phyloP scores from a whole-genome alignment of 1,284 basidiomycete genomes.

The Ustilago crameri region DNA sequence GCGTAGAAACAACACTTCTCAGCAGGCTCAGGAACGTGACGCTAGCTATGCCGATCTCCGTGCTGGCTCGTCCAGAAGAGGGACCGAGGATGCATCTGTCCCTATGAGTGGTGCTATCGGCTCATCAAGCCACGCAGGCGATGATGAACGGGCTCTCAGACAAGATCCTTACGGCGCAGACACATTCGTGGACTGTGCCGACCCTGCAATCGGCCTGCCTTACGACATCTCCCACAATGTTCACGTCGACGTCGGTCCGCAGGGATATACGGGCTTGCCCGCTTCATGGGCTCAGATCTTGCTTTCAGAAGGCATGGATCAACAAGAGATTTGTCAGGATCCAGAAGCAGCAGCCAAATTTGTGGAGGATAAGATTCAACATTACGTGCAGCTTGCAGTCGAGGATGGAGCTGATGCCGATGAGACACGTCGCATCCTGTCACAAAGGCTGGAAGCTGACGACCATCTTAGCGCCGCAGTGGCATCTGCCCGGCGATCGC shows the following conservation, averaged over 20 bases:
- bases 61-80: conserved; percentile 2
- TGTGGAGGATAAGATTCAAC: conserved; percentile 37
- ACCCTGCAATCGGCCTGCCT: conserved; percentile 54
- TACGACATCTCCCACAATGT: conserved; percentile 59
- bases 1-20: conserved; percentile 26
- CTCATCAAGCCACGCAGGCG: not conserved
- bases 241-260: conserved; percentile 58
- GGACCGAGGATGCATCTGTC: not conserved
- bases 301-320: conserved; percentile 38
- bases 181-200: conserved; percentile 31
- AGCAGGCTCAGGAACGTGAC: conserved; percentile 26
- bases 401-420: conserved; percentile 34
- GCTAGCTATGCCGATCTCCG: conserved; percentile 25
- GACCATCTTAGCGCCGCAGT: conserved; percentile 21
- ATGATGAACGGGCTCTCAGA: conserved; percentile 3
- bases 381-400: conserved; percentile 42
- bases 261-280: conserved; percentile 57
- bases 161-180: conserved; percentile 4
- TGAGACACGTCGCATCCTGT: conserved; percentile 25
- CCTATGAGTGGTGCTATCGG: not conserved
- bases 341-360: conserved; percentile 36
- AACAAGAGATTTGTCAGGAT: conserved; percentile 26
- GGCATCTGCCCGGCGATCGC: conserved; percentile 4
- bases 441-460: conserved; percentile 28
- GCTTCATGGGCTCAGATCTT: conserved; percentile 53